Evolutionary conservation across 1,284 basidiomycete genomes (phyloP), one percentile per base, ranked within the genome.

Genomic region (Apiotrichum siamense): DNA sequence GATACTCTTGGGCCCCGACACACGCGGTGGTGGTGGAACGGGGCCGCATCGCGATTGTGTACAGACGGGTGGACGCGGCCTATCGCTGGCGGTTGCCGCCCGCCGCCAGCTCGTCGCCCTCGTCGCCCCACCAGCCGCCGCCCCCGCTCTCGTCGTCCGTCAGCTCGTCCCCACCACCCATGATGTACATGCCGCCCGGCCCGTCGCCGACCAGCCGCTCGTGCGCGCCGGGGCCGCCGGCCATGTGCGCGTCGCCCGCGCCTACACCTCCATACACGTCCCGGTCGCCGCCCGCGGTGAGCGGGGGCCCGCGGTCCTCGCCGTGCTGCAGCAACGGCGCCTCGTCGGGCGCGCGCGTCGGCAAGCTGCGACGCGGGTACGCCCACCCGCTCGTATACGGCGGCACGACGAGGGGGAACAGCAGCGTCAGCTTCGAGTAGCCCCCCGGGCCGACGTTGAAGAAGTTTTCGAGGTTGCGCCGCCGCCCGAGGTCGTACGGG

Each of bases 361-460:
- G 64, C 9, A 70, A 39, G 3, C 58, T 27, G 11, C 72, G 60
- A 10, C 64, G 62, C 6, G 67, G 67, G 52, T 54, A 98, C 0
- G 81, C 78, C 64, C 83, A 82, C 1, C 96, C 96, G 65, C 97
- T 86, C 0, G 87, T 87, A 53, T 87, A 86, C 0, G 93, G 90
- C 43, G 82, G 81, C 24, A 88, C 79, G 7, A 86, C 81, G 5
- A 91, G 70, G 0, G 96, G 94, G 20, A 97, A 64, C 11, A 97
- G 64, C 5, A 97, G 79, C 0, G 89, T 39, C 33, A 44, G 55
- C 10, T 10, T 6, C 62, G 67, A 93, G 88, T 90, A 88, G 74
- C 86, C 84, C 15, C 79, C 79, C 15, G 78, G 75, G 12, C 88
- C 88, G 29, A 93, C 64, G 63, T 97, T 96, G 77, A 97, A 97